Evolutionary conservation across 495 filamentous ascomycete genomes (phyloP), one percentile per base, ranked within the genome.

Genomic region (Melanomma pulvis-pyrius): DNA sequence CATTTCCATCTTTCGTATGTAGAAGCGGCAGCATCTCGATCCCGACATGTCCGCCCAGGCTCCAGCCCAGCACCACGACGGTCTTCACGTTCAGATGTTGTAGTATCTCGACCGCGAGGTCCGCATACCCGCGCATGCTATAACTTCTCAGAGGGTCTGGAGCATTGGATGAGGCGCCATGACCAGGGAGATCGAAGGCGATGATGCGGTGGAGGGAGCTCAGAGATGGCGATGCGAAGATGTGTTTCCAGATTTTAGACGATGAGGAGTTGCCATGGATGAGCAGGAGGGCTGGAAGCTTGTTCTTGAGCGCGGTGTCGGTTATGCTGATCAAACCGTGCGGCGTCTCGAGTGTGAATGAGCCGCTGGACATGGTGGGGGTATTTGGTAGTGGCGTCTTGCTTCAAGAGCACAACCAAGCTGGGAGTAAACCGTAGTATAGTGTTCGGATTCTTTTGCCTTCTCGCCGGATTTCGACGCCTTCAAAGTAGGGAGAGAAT

Each of bases 101-200:
- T 15, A 73, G 71, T 11, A 73, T 34, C 8, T 67, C 17, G 7
- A 68, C 46, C 7, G 68, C 71, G 26, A 61, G 34, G 13, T 64
- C 59, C 34, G 71, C 71, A 55, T 70, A 73, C 13, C 63, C 71
- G 13, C 39, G 30, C 63, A 55, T 53, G 17, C 19, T 59, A 60
- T 73, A 73, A 9, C 58, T 50, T n/a, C 3, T 53, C 15, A 28
- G 28, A 7, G 68, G 71, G 48, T 64, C 32, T 13, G 58, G 58
- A 19, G 71, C 62, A 25, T 73, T 51, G 26, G 57, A 61, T 15
- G 62, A 67, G 17, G 55, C 34, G 53, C 71, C 71, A 24, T 73
- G 71, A 54, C 71, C 71, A 58, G 71, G 71, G 59, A 73, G 68
- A 41, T 73, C 71, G 63, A 73, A 65, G 5, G 65, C 28, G 47